Conservation (phyloP, 345 rosid genomes). For the Orychophragmus violaceus region DNA sequence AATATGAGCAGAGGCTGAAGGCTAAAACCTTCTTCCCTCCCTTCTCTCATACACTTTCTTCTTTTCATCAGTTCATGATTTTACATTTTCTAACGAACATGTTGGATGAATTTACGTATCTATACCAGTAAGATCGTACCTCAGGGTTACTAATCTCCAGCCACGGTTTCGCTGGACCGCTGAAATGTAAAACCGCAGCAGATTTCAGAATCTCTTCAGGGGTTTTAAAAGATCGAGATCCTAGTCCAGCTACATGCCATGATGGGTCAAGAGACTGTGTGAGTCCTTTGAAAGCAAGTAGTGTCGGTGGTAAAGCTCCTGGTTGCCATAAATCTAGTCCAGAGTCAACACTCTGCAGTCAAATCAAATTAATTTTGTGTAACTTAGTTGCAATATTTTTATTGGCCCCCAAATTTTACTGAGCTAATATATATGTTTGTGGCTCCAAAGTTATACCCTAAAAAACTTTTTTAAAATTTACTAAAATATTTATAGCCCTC, state of each 20-base stretch:
- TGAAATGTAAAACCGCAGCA: conserved; percentile 85
- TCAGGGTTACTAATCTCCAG: conserved; percentile 67
- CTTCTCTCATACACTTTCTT: conserved; percentile 25
- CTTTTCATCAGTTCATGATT: conserved; percentile 40
- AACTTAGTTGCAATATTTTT: background rate
- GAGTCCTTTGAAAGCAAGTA: conserved; percentile 65
- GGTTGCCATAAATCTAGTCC: conserved; percentile 85
- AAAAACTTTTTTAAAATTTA: no score
- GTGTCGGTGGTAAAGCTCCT: conserved; percentile 70
- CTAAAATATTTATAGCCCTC: no score
- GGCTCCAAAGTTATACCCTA: no score
- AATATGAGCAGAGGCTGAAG: conserved; percentile 73
- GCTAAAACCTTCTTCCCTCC: conserved; percentile 83
- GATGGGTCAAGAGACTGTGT: conserved; percentile 68
- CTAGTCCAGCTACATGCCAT: conserved; percentile 84
- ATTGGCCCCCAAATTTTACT: no score
- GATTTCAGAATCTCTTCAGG: conserved; percentile 35
- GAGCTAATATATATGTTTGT: no score
- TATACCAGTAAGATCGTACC: conserved; percentile 62
- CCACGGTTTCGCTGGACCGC: conserved; percentile 97
- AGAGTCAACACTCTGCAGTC: conserved; percentile 50
- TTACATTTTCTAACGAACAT: conserved; percentile 67
- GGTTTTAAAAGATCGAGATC: conserved; percentile 42
- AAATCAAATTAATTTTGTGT: background rate
- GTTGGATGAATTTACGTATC: conserved; percentile 62